These are phyloP conservation scores for Botryosphaeria dothidea DNA, from an alignment of 2,329 filamentous ascomycete species.

Conservation along the genomic window DNA sequence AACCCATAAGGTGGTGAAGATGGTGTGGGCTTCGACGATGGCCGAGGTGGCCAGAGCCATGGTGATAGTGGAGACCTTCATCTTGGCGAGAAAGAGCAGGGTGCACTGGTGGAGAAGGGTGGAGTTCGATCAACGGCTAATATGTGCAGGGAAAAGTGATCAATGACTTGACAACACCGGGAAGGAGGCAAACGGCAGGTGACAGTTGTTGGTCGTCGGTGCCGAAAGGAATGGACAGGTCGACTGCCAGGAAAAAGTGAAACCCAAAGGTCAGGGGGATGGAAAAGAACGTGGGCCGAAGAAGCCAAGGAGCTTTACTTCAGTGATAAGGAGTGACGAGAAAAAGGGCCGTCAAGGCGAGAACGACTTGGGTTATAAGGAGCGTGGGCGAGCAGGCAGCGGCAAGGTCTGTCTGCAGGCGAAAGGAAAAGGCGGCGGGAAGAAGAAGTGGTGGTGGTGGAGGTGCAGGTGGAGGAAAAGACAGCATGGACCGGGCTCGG, in stretches of 20 bases:
- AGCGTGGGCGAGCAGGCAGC: not conserved
- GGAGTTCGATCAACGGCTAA: not conserved
- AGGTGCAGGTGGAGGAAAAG: not conserved
- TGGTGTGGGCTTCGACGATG: slow-evolving; percentile 32
- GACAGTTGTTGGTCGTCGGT: not conserved
- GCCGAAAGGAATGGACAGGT: slow-evolving; percentile 18
- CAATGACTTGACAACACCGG: not conserved
- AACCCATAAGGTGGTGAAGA: slow-evolving; percentile 38
- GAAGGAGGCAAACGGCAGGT: not conserved
- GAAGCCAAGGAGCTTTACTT: slow-evolving; percentile 10
- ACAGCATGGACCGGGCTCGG: not conserved
- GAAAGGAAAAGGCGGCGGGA: not conserved
- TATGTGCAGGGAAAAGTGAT: not conserved
- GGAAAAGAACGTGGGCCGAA: slow-evolving; percentile 20
- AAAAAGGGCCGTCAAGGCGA: slow-evolving; percentile 4
- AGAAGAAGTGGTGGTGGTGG: not conserved
- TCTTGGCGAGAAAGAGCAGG: not conserved
- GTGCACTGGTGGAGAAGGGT: not conserved
- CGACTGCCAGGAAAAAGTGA: slow-evolving; percentile 20
- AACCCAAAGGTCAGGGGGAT: not conserved
- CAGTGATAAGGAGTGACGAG: slow-evolving; percentile 10
- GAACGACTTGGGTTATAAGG: not conserved
- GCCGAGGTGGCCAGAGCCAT: slow-evolving; percentile 5
- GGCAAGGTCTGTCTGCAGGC: not conserved
- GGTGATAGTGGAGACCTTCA: slow-evolving; percentile 10